A percentile compares a stretch with the other conserved stretches of the same genome.
These are phyloP conservation scores for Alternaria angustiovoidea DNA, from an alignment of 2,329 filamentous ascomycete species.

Conservation along the genomic window DNA sequence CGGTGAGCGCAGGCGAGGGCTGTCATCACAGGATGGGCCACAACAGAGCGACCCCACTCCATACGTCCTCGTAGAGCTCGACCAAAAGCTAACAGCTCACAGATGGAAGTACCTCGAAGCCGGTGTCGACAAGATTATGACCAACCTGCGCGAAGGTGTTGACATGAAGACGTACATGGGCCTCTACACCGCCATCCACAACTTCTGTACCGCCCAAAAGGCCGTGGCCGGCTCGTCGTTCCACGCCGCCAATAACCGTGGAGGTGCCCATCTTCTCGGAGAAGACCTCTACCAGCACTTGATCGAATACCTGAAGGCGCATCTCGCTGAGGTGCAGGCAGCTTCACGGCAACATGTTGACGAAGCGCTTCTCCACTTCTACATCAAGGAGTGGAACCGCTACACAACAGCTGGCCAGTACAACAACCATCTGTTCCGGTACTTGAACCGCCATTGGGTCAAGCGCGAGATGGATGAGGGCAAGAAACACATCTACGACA, in stretches of 20 bases:
- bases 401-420: slow-evolving; percentile 97
- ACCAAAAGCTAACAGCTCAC: slow-evolving; percentile 26
- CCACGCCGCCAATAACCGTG: slow-evolving; percentile 68
- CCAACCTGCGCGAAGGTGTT: slow-evolving; percentile 87
- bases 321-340: slow-evolving; percentile 75
- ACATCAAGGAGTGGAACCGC: slow-evolving; percentile 95
- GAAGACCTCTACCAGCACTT: slow-evolving; percentile 96
- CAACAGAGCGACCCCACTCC: neutral
- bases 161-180: slow-evolving; percentile 98
- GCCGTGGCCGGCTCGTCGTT: slow-evolving; percentile 69
- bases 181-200: slow-evolving; percentile 96
- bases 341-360: slow-evolving; percentile 83
- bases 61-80: neutral
- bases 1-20: neutral
- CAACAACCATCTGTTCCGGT: slow-evolving; percentile 95
- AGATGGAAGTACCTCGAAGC: slow-evolving; percentile 91
- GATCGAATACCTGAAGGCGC: slow-evolving; percentile 80
- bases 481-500: slow-evolving; percentile 97
- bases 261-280: slow-evolving; percentile 91
- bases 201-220: slow-evolving; percentile 99
- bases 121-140: slow-evolving; percentile 93
- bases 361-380: slow-evolving; percentile 88
- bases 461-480: slow-evolving; percentile 99
- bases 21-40: neutral
- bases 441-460: slow-evolving; percentile 98